Evolutionary conservation across 2,329 filamentous ascomycete species (phyloP), one percentile per base, ranked within the genome.

Genomic region (Atkinsonella texensis): DNA sequence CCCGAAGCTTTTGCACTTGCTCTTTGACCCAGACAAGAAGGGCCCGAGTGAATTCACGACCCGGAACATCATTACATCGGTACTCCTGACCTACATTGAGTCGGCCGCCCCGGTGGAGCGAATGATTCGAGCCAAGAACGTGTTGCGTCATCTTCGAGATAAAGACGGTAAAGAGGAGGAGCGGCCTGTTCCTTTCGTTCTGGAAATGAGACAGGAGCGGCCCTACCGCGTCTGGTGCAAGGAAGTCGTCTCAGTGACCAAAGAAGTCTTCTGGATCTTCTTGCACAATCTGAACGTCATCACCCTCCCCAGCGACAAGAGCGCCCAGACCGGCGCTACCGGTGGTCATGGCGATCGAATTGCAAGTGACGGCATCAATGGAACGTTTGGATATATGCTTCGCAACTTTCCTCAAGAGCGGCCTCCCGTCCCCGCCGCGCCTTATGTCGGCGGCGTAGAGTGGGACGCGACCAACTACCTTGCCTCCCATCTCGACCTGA

Each of bases 201-300:
- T 91, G 20, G 87, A 90, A 54, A 97, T 97, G 82, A 85, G 87
- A 59, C 83, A 84, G 38, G 81, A 89, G 48, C 80, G 91, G 0
- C 91, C 91, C 0, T 98, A 96, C 67, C 85, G 89, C 35, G 80
- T 95, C 2, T 98, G 91, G 91, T 89, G 85, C 69, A 93, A 90
- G 67, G 93, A 98, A 69, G 82, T 91, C 17, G 84, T 84, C 54
- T 90, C 87, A 60, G 91, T 97, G 46, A 95, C 90, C 42, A 96
- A 96, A 67, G 91, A 98, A 66, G 91, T 97, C 31, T 98, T 98
- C 65, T 98, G 91, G 91, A 97, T 97, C 64, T 98, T 97, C 71
- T 76, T 97, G 50, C 91, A 97, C 68, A 87, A 95, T 59, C 75
- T 95, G 53, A 97, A 97, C 61, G 84, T 96, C 45, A 79, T 97